A percentile compares a stretch with the other conserved stretches of the same genome.
These are phyloP conservation scores for Tulasnella calospora DNA, from an alignment of 768 basidiomycete species.

Conservation along the genomic window DNA sequence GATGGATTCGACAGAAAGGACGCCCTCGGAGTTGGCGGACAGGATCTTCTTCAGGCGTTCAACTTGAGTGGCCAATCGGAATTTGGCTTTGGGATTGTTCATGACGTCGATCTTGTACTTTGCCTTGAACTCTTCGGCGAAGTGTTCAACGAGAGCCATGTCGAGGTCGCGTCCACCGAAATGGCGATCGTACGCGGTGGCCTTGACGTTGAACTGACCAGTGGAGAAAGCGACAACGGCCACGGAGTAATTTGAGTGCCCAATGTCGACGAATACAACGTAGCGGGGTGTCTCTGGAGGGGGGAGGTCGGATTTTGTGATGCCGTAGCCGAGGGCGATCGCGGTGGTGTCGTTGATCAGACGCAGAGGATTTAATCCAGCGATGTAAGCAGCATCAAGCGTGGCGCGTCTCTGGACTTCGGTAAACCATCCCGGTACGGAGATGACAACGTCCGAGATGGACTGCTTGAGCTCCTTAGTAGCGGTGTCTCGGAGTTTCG, in stretches of 20 bases:
- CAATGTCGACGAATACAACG: conserved; percentile 92
- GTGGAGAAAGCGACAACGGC: conserved; percentile 90
- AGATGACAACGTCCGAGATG: conserved; percentile 89
- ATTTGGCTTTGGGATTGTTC: conserved; percentile 82
- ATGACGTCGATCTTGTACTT: conserved; percentile 98
- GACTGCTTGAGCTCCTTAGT: conserved; percentile 75
- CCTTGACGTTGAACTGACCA: conserved; percentile 81
- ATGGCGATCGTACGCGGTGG: conserved; percentile 85
- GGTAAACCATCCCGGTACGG: conserved; percentile 95
- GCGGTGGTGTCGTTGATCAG: conserved; percentile 98
- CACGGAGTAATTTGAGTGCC: conserved; percentile 86
- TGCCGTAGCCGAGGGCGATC: conserved; percentile 93
- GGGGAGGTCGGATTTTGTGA: conserved; percentile 96
- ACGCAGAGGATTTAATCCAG: conserved; percentile 83
- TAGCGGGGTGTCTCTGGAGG: conserved; percentile 71
- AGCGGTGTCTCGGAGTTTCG: conserved; percentile 84
- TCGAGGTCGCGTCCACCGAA: conserved; percentile 97
- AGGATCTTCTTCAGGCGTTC: conserved; percentile 96
- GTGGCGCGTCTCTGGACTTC: conserved; percentile 88
- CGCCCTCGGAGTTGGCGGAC: conserved; percentile 85
- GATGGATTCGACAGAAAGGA: conserved; percentile 91
- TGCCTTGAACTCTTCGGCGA: conserved; percentile 84
- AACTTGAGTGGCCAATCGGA: conserved; percentile 82
- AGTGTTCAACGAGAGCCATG: conserved; percentile 81
- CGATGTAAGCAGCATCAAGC: conserved; percentile 84